These are phyloP conservation scores for Linnemannia hyalina DNA, from an alignment of 192 early-diverging fungal species.

Conservation along the genomic window DNA sequence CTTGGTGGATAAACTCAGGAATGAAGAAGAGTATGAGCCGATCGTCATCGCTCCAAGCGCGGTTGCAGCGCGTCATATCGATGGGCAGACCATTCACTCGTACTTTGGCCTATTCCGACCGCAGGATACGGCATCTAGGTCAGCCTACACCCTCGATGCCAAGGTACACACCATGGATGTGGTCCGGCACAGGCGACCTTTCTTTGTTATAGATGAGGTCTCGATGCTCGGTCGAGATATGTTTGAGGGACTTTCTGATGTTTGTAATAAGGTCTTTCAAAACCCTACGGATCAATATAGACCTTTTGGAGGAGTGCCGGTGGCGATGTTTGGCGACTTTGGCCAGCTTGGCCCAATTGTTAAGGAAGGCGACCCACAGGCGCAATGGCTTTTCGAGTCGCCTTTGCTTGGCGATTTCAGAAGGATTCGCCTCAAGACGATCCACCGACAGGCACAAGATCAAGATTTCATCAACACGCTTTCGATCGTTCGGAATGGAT, in stretches of 20 bases:
- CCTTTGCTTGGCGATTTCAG: neutral
- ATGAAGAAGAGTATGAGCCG: neutral
- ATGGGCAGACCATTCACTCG: neutral
- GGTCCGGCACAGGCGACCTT: neutral
- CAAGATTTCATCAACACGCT: neutral
- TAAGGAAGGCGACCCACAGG: neutral
- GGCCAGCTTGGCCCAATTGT: neutral
- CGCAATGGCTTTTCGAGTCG: neutral
- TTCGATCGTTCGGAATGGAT: neutral
- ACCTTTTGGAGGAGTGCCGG: neutral
- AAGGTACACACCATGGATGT: neutral
- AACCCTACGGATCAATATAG: neutral
- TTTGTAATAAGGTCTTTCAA: neutral
- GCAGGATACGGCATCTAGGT: neutral
- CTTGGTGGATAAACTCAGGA: neutral
- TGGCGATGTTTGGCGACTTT: neutral
- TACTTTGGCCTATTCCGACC: neutral
- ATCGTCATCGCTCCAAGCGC: neutral
- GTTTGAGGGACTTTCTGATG: neutral
- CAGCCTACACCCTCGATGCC: neutral
- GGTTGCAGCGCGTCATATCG: neutral
- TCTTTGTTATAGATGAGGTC: neutral
- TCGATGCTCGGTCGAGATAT: neutral
- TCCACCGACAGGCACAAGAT: neutral
- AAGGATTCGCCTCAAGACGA: neutral